Conservation (phyloP, 495 filamentous ascomycete genomes). For the Xeromyces bisporus region DNA sequence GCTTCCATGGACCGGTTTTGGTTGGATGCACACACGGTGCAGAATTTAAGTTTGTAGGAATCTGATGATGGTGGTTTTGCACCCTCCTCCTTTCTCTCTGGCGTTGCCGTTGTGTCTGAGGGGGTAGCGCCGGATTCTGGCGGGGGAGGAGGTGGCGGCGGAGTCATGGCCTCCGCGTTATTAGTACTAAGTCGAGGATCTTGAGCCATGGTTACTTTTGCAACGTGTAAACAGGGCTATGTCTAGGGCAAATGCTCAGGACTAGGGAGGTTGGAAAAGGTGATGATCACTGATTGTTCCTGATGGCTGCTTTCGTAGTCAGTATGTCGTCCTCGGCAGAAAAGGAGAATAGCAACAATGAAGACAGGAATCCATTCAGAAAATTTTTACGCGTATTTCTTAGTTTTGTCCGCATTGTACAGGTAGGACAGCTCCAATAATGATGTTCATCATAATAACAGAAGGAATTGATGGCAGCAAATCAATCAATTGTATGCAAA, state of each 20-base stretch:
- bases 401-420: slow-evolving; percentile 33
- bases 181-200: slow-evolving; percentile 39
- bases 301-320: slow-evolving; percentile 14
- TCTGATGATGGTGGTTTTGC: slow-evolving; percentile 30
- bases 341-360: slow-evolving; percentile 5
- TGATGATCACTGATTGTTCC: slow-evolving; percentile 24
- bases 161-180: slow-evolving; percentile 27
- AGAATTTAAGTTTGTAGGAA: slow-evolving; percentile 80
- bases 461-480: slow-evolving; percentile 1
- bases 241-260: slow-evolving; percentile 1
- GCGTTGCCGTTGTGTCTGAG: slow-evolving; percentile 6
- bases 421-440: slow-evolving; percentile 99
- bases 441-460: slow-evolving; percentile 39
- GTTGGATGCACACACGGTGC: slow-evolving; percentile 96
- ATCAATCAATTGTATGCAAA: neutral
- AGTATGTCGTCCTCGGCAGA: slow-evolving; percentile 6
- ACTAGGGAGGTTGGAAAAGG: slow-evolving; percentile 25
- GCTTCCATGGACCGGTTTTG: slow-evolving; percentile 98
- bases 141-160: slow-evolving; percentile 37
- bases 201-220: slow-evolving; percentile 28
- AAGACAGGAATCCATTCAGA: slow-evolving; percentile 11
- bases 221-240: slow-evolving; percentile 4
- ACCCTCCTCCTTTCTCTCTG: slow-evolving; percentile 11
- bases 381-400: slow-evolving; percentile 30
- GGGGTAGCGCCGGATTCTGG: slow-evolving; percentile 11